These are phyloP conservation scores for Lojkania enalia DNA, from an alignment of 2,329 filamentous ascomycete genomes.

Conservation along the genomic window DNA sequence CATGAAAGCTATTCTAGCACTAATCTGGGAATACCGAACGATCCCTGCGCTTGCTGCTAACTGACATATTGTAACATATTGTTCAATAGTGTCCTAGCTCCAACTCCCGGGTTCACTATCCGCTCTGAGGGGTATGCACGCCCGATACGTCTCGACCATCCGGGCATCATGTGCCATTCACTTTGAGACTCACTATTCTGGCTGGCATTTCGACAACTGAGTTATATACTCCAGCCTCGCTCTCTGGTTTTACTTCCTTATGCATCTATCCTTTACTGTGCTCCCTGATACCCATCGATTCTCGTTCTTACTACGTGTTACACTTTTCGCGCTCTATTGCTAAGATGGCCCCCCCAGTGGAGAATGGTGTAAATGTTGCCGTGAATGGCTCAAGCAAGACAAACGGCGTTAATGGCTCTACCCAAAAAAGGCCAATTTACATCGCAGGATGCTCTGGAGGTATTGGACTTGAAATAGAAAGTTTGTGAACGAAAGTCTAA, in stretches of 20 bases:
- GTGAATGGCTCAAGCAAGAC: slow-evolving; percentile 8
- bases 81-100: too few relatives aligned
- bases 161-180: too few relatives aligned
- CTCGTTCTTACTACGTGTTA: neutral
- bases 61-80: too few relatives aligned
- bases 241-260: neutral
- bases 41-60: too few relatives aligned
- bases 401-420: slow-evolving; percentile 14
- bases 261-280: too few relatives aligned
- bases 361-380: slow-evolving; percentile 15
- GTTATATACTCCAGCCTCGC: neutral
- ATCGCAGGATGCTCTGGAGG: slow-evolving; percentile 28
- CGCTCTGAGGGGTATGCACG: too few relatives aligned
- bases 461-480: too few relatives aligned
- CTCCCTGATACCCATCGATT: neutral
- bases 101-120: too few relatives aligned
- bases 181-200: neutral
- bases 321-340: neutral
- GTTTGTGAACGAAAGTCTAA: neutral
- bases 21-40: too few relatives aligned
- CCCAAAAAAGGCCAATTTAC: slow-evolving; percentile 23
- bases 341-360: slow-evolving; percentile 15
- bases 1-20: too few relatives aligned
- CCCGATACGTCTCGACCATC: too few relatives aligned
- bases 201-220: neutral